A percentile compares a stretch with the other conserved stretches of the same genome.
Evolutionary conservation across 139 green algal genomes (phyloP).

Genomic region (Tetradesmus lagerheimii): DNA sequence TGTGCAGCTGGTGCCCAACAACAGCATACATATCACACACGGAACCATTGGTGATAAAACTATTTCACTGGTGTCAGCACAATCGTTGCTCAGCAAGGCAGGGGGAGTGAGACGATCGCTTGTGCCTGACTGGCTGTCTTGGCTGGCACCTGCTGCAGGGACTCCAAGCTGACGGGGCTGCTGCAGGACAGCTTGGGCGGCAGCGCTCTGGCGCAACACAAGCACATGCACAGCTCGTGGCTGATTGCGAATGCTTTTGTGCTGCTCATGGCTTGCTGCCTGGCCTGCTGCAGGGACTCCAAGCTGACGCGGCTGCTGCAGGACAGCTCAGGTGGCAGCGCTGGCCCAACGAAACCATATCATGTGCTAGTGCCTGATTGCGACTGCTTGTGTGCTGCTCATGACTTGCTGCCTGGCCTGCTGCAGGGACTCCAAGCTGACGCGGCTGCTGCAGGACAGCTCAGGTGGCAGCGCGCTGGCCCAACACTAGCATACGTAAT

Average conservation of each 20-base stretch:
- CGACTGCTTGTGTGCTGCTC: too few relatives aligned
- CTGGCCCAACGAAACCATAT: too few relatives aligned
- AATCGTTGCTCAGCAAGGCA: too few relatives aligned
- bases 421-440: slow-evolving; percentile 81
- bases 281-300: slow-evolving; percentile 65
- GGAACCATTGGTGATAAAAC: too few relatives aligned
- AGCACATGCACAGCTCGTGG: too few relatives aligned
- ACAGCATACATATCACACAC: too few relatives aligned
- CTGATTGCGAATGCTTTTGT: background rate
- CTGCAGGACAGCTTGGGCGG: slow-evolving; percentile 82
- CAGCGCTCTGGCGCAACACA: slow-evolving; percentile 70
- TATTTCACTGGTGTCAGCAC: too few relatives aligned
- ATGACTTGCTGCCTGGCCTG: background rate
- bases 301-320: slow-evolving; percentile 83
- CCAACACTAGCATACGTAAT: too few relatives aligned
- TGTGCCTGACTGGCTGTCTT: background rate
- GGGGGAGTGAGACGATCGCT: too few relatives aligned
- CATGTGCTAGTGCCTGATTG: too few relatives aligned
- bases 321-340: slow-evolving; percentile 81
- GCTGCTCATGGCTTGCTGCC: background rate
- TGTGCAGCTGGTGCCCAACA: too few relatives aligned
- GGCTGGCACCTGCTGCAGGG: slow-evolving; percentile 53
- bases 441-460: slow-evolving; percentile 80
- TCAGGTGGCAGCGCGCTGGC: slow-evolving; percentile 75
- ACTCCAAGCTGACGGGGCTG: slow-evolving; percentile 80